These are phyloP conservation scores for Pyricularia pennisetigena DNA, from an alignment of 2,329 filamentous ascomycete genomes.

Conservation along the genomic window DNA sequence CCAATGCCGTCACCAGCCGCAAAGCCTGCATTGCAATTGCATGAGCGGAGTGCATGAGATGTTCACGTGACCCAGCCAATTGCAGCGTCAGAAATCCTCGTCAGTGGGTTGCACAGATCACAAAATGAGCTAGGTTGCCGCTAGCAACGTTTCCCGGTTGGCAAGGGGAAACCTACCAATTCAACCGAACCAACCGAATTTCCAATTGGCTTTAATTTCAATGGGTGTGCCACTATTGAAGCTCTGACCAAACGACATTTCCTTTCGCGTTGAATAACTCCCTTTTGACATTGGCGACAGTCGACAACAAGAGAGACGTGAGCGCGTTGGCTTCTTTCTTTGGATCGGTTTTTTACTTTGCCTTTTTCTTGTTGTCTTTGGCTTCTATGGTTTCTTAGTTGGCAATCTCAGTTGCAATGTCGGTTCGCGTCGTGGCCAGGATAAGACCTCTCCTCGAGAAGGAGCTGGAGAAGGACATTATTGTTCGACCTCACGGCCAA, in stretches of 20 bases:
- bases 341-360: neutral
- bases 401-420: conserved; percentile 29
- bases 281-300: neutral
- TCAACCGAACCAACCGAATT: neutral
- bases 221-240: neutral
- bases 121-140: neutral
- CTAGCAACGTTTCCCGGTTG: neutral
- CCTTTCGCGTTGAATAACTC: neutral
- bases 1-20: neutral
- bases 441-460: conserved; percentile 80
- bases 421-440: conserved; percentile 79
- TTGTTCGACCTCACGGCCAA: conserved; percentile 50
- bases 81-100: neutral
- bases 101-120: neutral
- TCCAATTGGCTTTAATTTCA: neutral
- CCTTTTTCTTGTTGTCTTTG: neutral
- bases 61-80: neutral
- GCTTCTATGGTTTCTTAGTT: neutral
- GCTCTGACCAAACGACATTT: neutral
- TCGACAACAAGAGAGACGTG: neutral
- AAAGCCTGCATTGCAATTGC: neutral
- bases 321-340: conserved; percentile 1
- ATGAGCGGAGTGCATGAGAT: too few species aligned
- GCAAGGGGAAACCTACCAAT: neutral
- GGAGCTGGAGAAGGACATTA: conserved; percentile 80